Conservation (phyloP, 2,329 filamentous ascomycete genomes). For the Ascochyta viciae-villosae region DNA sequence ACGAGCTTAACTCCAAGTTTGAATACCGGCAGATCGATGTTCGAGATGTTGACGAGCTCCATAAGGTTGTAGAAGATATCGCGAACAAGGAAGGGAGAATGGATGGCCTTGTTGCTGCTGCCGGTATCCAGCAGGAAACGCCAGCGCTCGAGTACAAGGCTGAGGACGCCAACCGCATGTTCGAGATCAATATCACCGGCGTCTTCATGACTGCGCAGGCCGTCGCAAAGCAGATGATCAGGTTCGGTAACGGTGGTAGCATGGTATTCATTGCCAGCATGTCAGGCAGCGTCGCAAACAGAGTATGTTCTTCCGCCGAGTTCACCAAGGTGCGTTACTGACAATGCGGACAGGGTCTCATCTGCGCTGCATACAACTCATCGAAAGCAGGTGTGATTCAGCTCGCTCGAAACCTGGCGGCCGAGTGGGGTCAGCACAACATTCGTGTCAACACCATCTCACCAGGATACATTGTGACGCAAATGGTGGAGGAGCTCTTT, state of each 20-base stretch:
- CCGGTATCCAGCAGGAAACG: conserved; percentile 83
- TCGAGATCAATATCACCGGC: conserved; percentile 67
- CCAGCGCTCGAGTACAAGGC: conserved; percentile 78
- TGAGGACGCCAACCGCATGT: conserved; percentile 68
- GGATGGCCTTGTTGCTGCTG: conserved; percentile 79
- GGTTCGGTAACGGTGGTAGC: conserved; percentile 65
- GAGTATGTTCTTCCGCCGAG: conserved; percentile 54
- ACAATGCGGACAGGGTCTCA: conserved; percentile 60
- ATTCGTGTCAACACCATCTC: conserved; percentile 85
- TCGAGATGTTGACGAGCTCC: conserved; percentile 71
- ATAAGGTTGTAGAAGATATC: conserved; percentile 72
- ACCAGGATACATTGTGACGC: conserved; percentile 79
- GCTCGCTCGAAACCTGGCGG: conserved; percentile 72
- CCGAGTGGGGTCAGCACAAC: conserved; percentile 74
- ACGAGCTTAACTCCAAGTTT: conserved; percentile 71
- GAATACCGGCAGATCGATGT: conserved; percentile 84
- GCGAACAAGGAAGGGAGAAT: conserved; percentile 73
- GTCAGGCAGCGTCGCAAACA: conserved; percentile 67
- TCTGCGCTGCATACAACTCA: conserved; percentile 76
- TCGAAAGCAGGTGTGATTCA: conserved; percentile 78
- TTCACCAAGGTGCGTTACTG: conserved; percentile 8
- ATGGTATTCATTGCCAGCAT: conserved; percentile 70
- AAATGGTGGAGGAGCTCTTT: conserved; percentile 85
- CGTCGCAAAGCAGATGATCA: conserved; percentile 69
- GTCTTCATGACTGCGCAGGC: conserved; percentile 70